These are phyloP conservation scores for Aristolochia californica DNA, from an alignment of 164 flowering plant species.

Conservation along the genomic window DNA sequence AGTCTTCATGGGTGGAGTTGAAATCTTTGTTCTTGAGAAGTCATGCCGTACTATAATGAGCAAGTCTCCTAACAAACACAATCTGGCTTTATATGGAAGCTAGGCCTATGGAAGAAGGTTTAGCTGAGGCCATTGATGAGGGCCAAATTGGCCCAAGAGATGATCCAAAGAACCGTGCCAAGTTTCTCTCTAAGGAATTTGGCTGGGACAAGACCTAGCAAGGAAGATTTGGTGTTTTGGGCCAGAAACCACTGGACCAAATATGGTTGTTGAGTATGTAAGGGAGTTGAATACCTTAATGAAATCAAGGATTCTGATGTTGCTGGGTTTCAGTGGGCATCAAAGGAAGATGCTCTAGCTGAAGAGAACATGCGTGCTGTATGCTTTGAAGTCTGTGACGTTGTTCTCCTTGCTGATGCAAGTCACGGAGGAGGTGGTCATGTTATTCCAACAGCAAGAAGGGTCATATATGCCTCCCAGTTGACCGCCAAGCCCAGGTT, in stretches of 20 bases:
- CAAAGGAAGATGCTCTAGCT: conserved; percentile 26
- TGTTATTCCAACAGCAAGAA: conserved; percentile 21
- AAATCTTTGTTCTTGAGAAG: conserved; percentile 20
- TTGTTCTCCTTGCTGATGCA: conserved; percentile 28
- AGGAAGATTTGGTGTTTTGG: conserved; percentile 32
- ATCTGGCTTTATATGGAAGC: conserved; percentile 31
- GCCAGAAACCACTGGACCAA: conserved; percentile 27
- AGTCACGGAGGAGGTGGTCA: conserved; percentile 30
- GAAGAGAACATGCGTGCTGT: conserved; percentile 32
- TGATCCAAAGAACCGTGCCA: conserved; percentile 21
- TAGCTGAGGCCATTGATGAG: conserved; percentile 29
- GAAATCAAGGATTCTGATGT: conserved; percentile 29
- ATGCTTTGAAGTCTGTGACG: conserved; percentile 32
- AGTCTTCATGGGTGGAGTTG: conserved; percentile 28
- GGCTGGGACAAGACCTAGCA: conserved; percentile 29
- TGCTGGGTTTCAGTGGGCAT: conserved; percentile 28
- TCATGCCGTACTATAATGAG: conserved; percentile 26
- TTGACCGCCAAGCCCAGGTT: conserved; percentile 26
- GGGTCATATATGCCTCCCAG: conserved; percentile 26
- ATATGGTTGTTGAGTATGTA: conserved; percentile 30
- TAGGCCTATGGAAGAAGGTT: conserved; percentile 24
- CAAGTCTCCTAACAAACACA: conserved; percentile 29
- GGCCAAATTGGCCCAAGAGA: conserved; percentile 27
- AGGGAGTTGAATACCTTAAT: conserved; percentile 29
- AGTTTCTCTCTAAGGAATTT: conserved; percentile 23